Evolutionary conservation across 768 basidiomycete genomes (phyloP), one percentile per base, ranked within the genome.

Genomic region (Cyclocybe cylindracea): DNA sequence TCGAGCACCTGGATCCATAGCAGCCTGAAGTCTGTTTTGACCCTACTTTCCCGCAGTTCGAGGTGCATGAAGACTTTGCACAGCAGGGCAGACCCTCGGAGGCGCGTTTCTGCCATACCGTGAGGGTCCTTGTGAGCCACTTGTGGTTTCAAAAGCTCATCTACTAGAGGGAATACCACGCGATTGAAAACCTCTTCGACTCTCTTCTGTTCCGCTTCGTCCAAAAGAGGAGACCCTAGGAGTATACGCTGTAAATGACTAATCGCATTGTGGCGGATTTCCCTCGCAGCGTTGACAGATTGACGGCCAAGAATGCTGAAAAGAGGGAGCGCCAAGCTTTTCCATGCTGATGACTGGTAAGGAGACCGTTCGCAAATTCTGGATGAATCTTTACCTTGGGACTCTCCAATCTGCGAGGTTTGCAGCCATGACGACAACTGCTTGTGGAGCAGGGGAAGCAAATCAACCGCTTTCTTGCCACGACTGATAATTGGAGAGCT

Each of bases 51-150:
- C 10, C 87, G 80, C 38, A 93, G 77, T 56, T 94, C 88, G 52
- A 94, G 89, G 60, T 96, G 93, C 81, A 98, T 89, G 72, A 99
- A 98, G 9, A 86, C 84, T 73, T 97, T 97, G 79, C 94, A 97
- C 33, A 97, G 75, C 50, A 98, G 71, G n/a, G 89, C 91, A 29
- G 87, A 89, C 4, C 90, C 94, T 29, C 91, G 81, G 33, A 98
- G 66, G 3, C 96, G 82, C 7, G 92, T 95, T 71, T 98, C 96
- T 3, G 88, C 82, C 85, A 98, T 91, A 29, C 92, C 94, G 57
- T 82, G 76, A 0, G 91, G 88, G 65, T 97, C 95, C 18, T 86
- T 78, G 44, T 81, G 73, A 65, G 85, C 84, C 13, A 89, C 83
- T 53, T 94, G 86, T 0, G 91, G 87, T 61, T 89, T 91, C 56